A percentile compares a stretch with the other conserved stretches of the same genome.
Evolutionary conservation across 306 rosid genomes (phyloP).

Genomic region (Cucurbita maxima): DNA sequence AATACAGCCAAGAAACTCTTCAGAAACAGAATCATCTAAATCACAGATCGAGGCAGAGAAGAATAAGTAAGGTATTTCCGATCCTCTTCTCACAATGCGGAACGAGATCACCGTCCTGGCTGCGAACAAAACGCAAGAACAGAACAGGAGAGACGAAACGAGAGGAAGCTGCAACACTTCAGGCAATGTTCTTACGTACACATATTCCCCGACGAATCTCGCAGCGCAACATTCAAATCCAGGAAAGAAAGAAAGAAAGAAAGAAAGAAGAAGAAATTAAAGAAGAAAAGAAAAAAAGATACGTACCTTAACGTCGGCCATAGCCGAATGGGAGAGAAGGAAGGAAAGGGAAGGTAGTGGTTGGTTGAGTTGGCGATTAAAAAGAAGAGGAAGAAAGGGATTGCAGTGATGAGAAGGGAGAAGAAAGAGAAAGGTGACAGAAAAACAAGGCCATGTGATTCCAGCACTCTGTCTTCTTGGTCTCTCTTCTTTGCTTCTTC

Average conservation of each 20-base stretch:
- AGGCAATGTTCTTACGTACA: neutral
- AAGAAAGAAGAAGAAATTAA: neutral
- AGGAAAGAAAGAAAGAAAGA: neutral
- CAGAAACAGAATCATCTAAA: neutral
- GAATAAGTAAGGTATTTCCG: neutral
- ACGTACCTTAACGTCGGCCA: conserved; percentile 87
- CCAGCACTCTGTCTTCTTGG: conserved; percentile 33
- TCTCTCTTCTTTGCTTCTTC: neutral
- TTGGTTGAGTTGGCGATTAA: conserved; percentile 7
- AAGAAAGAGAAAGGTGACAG: conserved; percentile 35
- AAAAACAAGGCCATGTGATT: conserved; percentile 88
- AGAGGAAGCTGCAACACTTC: neutral
- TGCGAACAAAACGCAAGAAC: neutral
- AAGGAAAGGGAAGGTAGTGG: neutral
- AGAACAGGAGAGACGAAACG: neutral
- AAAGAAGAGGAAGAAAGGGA: conserved; percentile 16
- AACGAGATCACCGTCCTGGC: neutral
- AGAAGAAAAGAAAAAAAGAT: neutral
- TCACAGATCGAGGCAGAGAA: neutral
- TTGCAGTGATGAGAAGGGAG: neutral
- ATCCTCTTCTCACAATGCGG: conserved; percentile 3
- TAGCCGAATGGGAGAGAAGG: conserved; percentile 12
- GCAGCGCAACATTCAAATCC: neutral
- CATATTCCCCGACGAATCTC: neutral
- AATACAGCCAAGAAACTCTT: neutral